Percentiles rank a stretch among this genome's conserved stretches.
Conservation (phyloP, 352 stramenopile genomes). For the Thalassiosira mediterranea region DNA sequence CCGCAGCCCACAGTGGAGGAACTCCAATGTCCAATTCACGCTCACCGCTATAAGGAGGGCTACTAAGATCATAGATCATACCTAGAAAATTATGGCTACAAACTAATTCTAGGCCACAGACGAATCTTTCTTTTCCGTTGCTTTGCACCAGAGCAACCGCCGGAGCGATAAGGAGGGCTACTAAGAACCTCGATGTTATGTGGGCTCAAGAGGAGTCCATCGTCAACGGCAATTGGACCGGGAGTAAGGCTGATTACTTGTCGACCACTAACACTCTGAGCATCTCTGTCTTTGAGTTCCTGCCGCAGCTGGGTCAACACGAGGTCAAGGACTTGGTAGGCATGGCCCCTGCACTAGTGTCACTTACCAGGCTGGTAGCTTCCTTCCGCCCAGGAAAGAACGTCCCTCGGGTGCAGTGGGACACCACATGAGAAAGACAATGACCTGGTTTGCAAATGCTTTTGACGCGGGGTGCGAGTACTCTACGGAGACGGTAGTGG, state of each 20-base stretch:
- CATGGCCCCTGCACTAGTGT: background rate
- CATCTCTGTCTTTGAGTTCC: background rate
- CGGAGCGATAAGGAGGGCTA: slow-evolving; percentile 34
- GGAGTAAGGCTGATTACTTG: background rate
- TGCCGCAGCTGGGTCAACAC: slow-evolving; percentile 1
- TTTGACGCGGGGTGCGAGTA: no score
- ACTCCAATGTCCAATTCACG: slow-evolving; percentile 9
- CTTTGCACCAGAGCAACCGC: no score
- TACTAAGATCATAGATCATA: no score
- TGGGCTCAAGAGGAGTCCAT: slow-evolving; percentile 45
- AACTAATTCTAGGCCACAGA: no score
- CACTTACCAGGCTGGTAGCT: background rate
- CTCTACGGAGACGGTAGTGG: no score
- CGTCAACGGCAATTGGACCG: slow-evolving; percentile 17
- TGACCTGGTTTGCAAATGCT: no score
- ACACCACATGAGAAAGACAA: slow-evolving; percentile 30
- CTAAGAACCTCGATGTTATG: slow-evolving; percentile 44
- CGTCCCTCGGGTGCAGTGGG: slow-evolving; percentile 6
- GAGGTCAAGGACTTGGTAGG: slow-evolving; percentile 18
- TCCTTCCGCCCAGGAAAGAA: slow-evolving; percentile 6
- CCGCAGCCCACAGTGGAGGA: background rate
- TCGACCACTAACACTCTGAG: background rate
- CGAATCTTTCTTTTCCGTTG: no score
- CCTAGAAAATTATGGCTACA: no score
- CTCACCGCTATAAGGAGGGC: no score